Conservation (phyloP, 805 yeast genomes). For the Myxozyma melibiosi region DNA sequence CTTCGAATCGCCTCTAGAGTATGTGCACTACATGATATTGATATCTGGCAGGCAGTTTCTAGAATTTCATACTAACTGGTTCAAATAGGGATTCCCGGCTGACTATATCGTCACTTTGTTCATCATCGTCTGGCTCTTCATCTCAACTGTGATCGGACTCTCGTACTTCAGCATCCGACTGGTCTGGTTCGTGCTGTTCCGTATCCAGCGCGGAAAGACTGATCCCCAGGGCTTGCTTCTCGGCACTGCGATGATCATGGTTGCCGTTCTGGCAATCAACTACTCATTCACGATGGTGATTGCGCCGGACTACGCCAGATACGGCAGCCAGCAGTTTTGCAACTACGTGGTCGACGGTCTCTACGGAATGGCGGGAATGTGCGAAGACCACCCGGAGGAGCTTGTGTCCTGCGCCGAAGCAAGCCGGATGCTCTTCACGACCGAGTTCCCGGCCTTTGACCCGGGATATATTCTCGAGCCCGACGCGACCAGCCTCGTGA, state of each 20-base stretch:
- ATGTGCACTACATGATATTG: neutral
- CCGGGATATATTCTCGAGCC: conserved; percentile 15
- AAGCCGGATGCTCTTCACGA: conserved; percentile 21
- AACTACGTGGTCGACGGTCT: conserved; percentile 25
- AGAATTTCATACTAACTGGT: neutral
- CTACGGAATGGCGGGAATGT: conserved; percentile 32
- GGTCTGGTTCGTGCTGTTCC: conserved; percentile 32
- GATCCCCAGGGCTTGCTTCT: conserved; percentile 33
- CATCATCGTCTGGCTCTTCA: conserved; percentile 31
- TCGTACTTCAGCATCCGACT: conserved; percentile 34
- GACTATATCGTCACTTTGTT: conserved; percentile 31
- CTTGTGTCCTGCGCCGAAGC: conserved; percentile 33
- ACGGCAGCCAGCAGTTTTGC: conserved; percentile 33
- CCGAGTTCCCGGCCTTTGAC: conserved; percentile 1
- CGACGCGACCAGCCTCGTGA: neutral
- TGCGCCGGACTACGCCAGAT: conserved; percentile 34
- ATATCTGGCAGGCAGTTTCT: too few relatives aligned
- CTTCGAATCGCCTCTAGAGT: conserved; percentile 28
- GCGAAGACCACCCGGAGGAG: conserved; percentile 25
- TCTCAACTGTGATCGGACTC: conserved; percentile 32
- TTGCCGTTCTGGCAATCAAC: conserved; percentile 33
- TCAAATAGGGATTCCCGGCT: conserved; percentile 28
- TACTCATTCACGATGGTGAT: conserved; percentile 31
- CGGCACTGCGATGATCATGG: conserved; percentile 33
- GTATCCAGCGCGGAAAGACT: conserved; percentile 33